phyloP scores from a whole-genome alignment of 2,329 filamentous ascomycete species.

The Scolecobasidium constrictum region DNA sequence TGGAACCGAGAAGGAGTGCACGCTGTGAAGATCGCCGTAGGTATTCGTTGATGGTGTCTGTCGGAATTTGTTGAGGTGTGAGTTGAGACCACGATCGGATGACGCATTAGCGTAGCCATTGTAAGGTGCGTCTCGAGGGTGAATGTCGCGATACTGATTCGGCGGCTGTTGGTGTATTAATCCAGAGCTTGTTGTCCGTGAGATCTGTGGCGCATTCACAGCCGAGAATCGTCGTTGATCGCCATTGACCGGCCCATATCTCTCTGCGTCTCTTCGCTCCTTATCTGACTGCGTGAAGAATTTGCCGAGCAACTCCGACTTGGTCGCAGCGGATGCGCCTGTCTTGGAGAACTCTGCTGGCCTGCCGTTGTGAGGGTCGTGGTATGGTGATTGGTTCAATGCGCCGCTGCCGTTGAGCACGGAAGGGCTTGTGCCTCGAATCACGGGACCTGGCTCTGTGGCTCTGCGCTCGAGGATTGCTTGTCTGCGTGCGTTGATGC shows the following conservation, averaged over 20 bases:
- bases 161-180: not conserved
- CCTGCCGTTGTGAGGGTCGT: constrained; percentile 25
- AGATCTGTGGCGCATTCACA: not conserved
- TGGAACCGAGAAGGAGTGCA: not conserved
- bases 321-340: constrained; percentile 44
- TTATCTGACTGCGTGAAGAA: constrained; percentile 38
- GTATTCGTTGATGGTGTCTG: not conserved
- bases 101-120: not conserved
- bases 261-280: constrained; percentile 4
- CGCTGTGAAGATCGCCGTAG: not conserved
- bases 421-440: constrained; percentile 27
- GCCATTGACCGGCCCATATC: not conserved
- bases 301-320: constrained; percentile 50
- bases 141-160: not conserved
- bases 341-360: constrained; percentile 20
- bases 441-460: constrained; percentile 28
- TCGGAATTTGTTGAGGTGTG: not conserved
- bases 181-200: not conserved
- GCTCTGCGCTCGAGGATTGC: constrained; percentile 59
- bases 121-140: not conserved
- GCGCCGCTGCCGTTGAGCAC: constrained; percentile 26
- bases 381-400: constrained; percentile 40
- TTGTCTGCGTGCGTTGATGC: constrained; percentile 61
- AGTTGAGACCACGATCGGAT: not conserved
- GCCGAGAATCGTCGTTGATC: not conserved